Base-by-base conservation (phyloP, 2,329 filamentous ascomycete species). In the Aspergillus ustus region DNA sequence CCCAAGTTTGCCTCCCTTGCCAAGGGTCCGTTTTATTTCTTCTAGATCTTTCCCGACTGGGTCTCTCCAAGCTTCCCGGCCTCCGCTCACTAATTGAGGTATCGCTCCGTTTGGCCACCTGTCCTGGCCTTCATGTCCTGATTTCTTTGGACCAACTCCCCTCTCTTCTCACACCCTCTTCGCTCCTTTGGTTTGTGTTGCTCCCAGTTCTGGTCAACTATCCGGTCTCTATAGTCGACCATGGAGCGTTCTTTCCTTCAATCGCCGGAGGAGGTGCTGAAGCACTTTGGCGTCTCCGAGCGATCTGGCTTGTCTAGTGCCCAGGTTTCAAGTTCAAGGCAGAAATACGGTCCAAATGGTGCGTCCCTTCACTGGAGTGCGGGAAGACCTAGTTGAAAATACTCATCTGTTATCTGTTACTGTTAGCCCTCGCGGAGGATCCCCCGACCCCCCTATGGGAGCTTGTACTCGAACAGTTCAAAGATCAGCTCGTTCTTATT, bases 391-490 rank as follows among this genome's bases (percentile, higher is more conserved):
- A 15, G 29, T 25, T 44, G 25, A n/a, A 17, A 44, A 58, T 58
- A 52, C 70, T 60, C 73, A 54, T 69, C 58, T 57, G 52, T 56
- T 48, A 55, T 46, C 50, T n/a, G 7, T 49, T 15, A 29, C 25
- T 52, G 20, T 59, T 62, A 91, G 89, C 89, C 60, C 83, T 92
- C 59, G 85, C 87, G 50, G 95, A 99, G 81, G 95, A 99, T 67
- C 95, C 95, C 57, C 93, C 95, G 3, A 99, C 95, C 34, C 95
- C 95, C 44, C 77, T 99, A 52, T 99, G 94, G 95, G 87, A 98
- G 80, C 89, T 99, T 66, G 92, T 99, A 59, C 85, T 99, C 62
- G 95, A 99, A 81, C 95, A 99, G 78, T 99, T 99, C 85, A 97
- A 99, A 80, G 95, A 99, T 76, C 95, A 99, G 79, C 87, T 99